Conservation (phyloP, 345 rosid genomes). For the Populus ilicifolia region DNA sequence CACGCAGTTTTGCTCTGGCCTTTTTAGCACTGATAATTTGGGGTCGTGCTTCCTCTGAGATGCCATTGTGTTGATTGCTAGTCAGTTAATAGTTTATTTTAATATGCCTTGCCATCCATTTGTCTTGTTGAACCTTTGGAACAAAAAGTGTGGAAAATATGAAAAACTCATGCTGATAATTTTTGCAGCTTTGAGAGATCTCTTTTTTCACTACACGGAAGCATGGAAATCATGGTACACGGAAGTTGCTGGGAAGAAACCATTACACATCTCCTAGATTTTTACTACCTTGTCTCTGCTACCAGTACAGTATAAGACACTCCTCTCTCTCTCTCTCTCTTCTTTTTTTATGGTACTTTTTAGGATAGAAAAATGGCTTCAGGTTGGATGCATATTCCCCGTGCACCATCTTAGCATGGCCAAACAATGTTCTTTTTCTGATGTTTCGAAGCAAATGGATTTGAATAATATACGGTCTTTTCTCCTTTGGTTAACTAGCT, state of each 20-base stretch:
- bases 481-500: background rate
- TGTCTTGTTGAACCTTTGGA: background rate
- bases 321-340: background rate
- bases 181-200: slow-evolving; percentile 69
- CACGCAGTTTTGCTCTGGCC: background rate
- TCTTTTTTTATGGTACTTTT: background rate
- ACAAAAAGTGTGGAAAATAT: background rate
- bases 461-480: background rate
- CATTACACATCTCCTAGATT: slow-evolving; percentile 12
- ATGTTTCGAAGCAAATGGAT: background rate
- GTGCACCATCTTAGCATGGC: slow-evolving; percentile 21
- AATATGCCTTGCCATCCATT: background rate
- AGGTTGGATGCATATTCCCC: slow-evolving; percentile 23
- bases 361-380: slow-evolving; percentile 14
- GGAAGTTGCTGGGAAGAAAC: slow-evolving; percentile 57
- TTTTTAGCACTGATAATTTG: background rate
- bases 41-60: no score
- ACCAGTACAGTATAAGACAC: background rate
- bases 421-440: background rate
- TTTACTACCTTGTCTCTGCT: background rate
- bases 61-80: no score
- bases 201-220: slow-evolving; percentile 80
- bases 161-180: slow-evolving; percentile 3
- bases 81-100: background rate
- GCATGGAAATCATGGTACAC: slow-evolving; percentile 90